phyloP scores from a whole-genome alignment of 1,284 basidiomycete genomes.

The Porodaedalea pini region DNA sequence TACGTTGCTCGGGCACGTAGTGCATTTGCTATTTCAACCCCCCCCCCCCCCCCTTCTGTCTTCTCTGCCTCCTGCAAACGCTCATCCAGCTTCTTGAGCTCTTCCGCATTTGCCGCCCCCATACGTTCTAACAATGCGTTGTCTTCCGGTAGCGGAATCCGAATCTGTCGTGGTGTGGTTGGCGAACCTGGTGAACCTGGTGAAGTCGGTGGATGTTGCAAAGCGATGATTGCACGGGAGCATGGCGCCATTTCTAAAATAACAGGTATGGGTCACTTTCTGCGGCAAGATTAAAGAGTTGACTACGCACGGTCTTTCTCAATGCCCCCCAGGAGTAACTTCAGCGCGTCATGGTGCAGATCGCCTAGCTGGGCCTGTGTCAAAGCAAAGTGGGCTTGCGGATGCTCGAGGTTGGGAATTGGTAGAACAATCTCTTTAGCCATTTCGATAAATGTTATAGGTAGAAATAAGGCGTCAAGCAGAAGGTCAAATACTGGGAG shows the following conservation, averaged over 20 bases:
- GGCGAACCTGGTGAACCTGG: constrained; percentile 28
- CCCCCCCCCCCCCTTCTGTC: constrained; percentile 91
- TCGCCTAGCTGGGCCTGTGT: constrained; percentile 56
- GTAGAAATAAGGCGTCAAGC: background rate
- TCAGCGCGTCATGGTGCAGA: constrained; percentile 65
- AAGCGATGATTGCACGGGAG: constrained; percentile 49
- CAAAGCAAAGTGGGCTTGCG: constrained; percentile 76
- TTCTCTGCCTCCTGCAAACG: constrained; percentile 84
- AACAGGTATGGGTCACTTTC: constrained; percentile 18
- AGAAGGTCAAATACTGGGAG: constrained; percentile 8
- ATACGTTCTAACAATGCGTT: constrained; percentile 62
- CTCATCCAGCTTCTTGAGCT: constrained; percentile 76
- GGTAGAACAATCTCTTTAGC: constrained; percentile 81
- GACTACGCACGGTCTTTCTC: constrained; percentile 75
- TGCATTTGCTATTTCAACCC: constrained; percentile 87
- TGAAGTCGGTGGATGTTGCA: constrained; percentile 24
- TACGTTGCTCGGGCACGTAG: constrained; percentile 85
- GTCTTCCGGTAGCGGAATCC: constrained; percentile 47
- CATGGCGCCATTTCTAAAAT: constrained; percentile 78
- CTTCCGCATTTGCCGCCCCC: constrained; percentile 72
- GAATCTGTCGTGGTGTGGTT: constrained; percentile 25
- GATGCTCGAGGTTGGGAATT: constrained; percentile 79
- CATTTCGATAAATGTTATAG: constrained; percentile 41
- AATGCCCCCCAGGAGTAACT: constrained; percentile 71
- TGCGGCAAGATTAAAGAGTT: background rate